Base-by-base conservation (phyloP, 352 stramenopile genomes). In the Aphanomyces stellatus region DNA sequence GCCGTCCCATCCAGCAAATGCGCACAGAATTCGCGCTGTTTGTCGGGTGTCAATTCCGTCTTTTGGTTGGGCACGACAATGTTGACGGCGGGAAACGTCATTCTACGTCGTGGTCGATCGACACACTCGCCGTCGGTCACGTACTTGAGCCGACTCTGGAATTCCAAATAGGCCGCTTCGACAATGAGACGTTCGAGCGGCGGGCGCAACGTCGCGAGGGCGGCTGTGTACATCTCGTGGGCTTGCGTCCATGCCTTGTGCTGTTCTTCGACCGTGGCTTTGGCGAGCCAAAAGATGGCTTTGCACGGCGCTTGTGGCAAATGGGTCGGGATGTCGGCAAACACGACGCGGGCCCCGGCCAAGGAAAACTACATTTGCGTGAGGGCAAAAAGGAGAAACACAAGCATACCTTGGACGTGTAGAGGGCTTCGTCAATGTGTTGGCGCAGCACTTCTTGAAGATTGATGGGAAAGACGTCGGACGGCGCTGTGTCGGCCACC, bases 51-150 rank as follows among this genome's bases (percentile, higher is more conserved):
- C 10, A 64, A 34, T 24, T 48, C 10, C 4, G 37, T 46, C 30
- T 43, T 64, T 35, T 64, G 19, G 22, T 64, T 33, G 35, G 37
- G 31, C n/a, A 64, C 55, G 34, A 64, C 37, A 46, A 51, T 64
- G 19, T 51, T 64, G 31, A 64, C 27, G 4, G 37, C 19, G 2
- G 31, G 34, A 4, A 28, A 25, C 25, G 37, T 11, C 10, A 30
- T 64, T 28, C 13, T 8, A 19, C 15, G 55, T 51, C 31, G n/a
- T 49, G n/a, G 51, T 35, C 22, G 17, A n/a, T 30, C 27, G 10
- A 17, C 15, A 17, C 27, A 40, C 10, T 17, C 13, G 4, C 8
- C 11, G 11, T 1, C 4, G 15, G 28, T 19, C 10, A 30, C 51
- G 4, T 59, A 59, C 55, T 64, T 13, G 4, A 46, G 35, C 25